A percentile compares a stretch with the other conserved stretches of the same genome.
These are phyloP conservation scores for Backusella psychrophila DNA, from an alignment of 192 early-diverging fungal genomes.

Conservation along the genomic window DNA sequence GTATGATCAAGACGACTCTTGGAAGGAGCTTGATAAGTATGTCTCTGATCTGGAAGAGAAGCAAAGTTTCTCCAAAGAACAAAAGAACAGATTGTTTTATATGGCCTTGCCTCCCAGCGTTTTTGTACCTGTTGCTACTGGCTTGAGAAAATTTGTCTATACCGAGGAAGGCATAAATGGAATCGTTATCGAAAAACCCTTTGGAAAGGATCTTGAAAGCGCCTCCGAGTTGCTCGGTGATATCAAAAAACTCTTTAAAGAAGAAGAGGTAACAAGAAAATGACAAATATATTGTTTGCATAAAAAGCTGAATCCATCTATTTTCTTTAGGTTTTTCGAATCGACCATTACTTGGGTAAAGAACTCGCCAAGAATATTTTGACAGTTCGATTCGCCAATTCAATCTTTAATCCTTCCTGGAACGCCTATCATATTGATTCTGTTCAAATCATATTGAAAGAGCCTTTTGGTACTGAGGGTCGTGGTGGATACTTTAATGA, in stretches of 20 bases:
- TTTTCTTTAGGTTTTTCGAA: slow-evolving; percentile 73
- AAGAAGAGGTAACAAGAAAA: slow-evolving; percentile 62
- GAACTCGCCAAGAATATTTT: slow-evolving; percentile 97
- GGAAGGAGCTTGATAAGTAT: slow-evolving; percentile 56
- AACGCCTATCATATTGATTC: slow-evolving; percentile 80
- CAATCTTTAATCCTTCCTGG: slow-evolving; percentile 88
- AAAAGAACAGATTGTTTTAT: slow-evolving; percentile 65
- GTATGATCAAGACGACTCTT: slow-evolving; percentile 78
- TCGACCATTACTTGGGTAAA: slow-evolving; percentile 97
- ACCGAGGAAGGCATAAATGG: slow-evolving; percentile 67
- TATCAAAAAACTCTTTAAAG: slow-evolving; percentile 75
- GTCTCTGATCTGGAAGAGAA: slow-evolving; percentile 59
- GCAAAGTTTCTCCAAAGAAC: slow-evolving; percentile 15
- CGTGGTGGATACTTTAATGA: slow-evolving; percentile 98
- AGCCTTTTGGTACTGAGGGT: slow-evolving; percentile 93
- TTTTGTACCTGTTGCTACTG: slow-evolving; percentile 78
- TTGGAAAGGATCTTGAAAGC: slow-evolving; percentile 85
- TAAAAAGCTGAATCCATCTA: too few relatives aligned
- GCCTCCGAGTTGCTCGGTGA: slow-evolving; percentile 61
- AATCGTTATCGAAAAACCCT: slow-evolving; percentile 93
- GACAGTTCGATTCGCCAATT: slow-evolving; percentile 84
- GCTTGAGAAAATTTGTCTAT: slow-evolving; percentile 71
- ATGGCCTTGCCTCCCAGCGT: slow-evolving; percentile 88
- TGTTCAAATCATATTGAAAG: slow-evolving; percentile 96
- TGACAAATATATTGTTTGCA: too few relatives aligned